Evolutionary conservation across 129 eudicot species (phyloP), one percentile per base, ranked within the genome.

Genomic region (Flaveria bidentis): DNA sequence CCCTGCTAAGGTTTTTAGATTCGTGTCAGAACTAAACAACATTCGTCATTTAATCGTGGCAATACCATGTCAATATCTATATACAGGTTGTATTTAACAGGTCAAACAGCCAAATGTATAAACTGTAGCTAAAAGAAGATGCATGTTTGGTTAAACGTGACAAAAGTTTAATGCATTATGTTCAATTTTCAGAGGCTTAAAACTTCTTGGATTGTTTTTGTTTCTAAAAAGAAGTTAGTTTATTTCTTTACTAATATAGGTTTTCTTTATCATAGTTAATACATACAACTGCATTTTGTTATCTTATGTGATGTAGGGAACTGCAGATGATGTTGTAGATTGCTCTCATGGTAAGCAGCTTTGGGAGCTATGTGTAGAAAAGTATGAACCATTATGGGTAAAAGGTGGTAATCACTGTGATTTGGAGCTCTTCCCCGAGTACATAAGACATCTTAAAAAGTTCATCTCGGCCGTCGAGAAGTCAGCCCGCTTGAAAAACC

Each of bases 271-370:
- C 62, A 20, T 58, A 22, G 33, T 58, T 58, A 10, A 58, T 61
- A 60, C 22, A 20, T 20, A 20, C 16, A 58, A 16, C 15, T 39
- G 26, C 71, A 39, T 64, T 22, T 15, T 36, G 20, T 30, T 28
- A 66, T 65, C 3, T 9, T 9, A 22, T 39, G 41, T 66, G 41
- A 66, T 69, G 62, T 78, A 93, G 98, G 98, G 98, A 57, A 90
- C 98, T 49, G 96, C 88, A n/a, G 98, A 93, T 69, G 98, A 93
- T 77, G 98, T 93, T 41, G 98, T 93, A 66, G 92, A 93, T 87
- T 88, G 89, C 68, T 82, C 96, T 56, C 98, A 93, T 52, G 98
- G 98, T 20, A 93, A 90, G 84, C 92, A 90, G 78, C 92, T 93
- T 20, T 90, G 96, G 96, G 97, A 88, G 75, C 91, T 84, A n/a